phyloP scores from a whole-genome alignment of 495 filamentous ascomycete genomes.

The Podospora conica region DNA sequence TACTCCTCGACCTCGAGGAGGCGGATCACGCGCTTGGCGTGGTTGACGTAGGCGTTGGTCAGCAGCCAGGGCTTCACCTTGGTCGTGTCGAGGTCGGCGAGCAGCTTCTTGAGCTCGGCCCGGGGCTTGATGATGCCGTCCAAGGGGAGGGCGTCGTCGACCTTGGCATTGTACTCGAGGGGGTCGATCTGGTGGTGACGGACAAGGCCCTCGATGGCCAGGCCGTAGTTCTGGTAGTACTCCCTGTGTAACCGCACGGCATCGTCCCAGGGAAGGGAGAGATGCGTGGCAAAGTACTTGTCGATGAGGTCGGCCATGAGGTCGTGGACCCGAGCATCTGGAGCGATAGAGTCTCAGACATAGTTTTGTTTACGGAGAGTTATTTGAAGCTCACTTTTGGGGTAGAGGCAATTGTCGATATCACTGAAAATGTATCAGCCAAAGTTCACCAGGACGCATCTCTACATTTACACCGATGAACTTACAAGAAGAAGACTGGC shows the following conservation, averaged over 20 bases:
- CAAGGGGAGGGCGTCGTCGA: slow-evolving; percentile 91
- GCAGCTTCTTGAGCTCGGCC: slow-evolving; percentile 63
- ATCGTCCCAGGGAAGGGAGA: slow-evolving; percentile 63
- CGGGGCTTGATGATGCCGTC: slow-evolving; percentile 75
- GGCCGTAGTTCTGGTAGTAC: slow-evolving; percentile 93
- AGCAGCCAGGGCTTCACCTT: slow-evolving; percentile 91
- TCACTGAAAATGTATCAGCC: slow-evolving; percentile 43
- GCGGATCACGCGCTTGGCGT: slow-evolving; percentile 74
- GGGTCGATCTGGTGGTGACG: slow-evolving; percentile 93
- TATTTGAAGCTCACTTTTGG: slow-evolving; percentile 45
- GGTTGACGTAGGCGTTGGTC: slow-evolving; percentile 91
- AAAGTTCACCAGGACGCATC: neutral
- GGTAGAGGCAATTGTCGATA: slow-evolving; percentile 92
- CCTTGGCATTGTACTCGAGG: slow-evolving; percentile 86
- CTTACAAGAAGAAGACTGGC: slow-evolving; percentile 46
- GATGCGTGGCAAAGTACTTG: slow-evolving; percentile 72
- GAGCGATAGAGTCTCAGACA: neutral
- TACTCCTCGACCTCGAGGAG: slow-evolving; percentile 77
- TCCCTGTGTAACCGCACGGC: slow-evolving; percentile 75
- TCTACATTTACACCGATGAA: neutral
- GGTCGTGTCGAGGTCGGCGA: slow-evolving; percentile 67
- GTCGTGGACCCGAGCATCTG: slow-evolving; percentile 64
- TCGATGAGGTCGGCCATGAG: slow-evolving; percentile 73
- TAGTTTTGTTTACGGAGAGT: neutral
- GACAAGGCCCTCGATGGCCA: slow-evolving; percentile 92